Conservation (phyloP, 106 monocot species). For the Posidonia australis region DNA sequence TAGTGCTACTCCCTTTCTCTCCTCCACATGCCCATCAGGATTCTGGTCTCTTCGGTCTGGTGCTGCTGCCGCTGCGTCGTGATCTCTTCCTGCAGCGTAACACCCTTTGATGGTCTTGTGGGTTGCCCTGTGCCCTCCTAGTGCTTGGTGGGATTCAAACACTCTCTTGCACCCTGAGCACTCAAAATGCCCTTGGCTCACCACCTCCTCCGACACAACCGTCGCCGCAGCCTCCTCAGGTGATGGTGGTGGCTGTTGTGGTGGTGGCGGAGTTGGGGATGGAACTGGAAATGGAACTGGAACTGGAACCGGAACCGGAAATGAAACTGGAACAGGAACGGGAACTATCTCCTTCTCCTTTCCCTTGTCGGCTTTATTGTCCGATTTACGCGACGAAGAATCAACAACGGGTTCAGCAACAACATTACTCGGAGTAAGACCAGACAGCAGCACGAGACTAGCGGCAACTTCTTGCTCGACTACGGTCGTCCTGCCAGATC, state of each 20-base stretch:
- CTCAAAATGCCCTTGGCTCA: not conserved
- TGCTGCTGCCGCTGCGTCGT: not conserved
- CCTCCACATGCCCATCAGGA: no score
- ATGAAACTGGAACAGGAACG: not conserved
- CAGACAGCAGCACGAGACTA: constrained; percentile 23
- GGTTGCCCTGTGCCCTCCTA: constrained; percentile 28
- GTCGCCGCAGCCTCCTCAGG: not conserved
- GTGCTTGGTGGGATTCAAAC: constrained; percentile 23
- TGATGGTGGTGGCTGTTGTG: not conserved
- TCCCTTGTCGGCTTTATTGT: not conserved
- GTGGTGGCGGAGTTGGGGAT: not conserved
- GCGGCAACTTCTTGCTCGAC: constrained; percentile 28
- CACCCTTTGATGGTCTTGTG: constrained; percentile 28
- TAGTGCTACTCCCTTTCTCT: no score
- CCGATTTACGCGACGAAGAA: no score
- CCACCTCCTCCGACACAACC: not conserved
- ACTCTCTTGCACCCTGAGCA: constrained; percentile 15
- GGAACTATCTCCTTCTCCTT: not conserved
- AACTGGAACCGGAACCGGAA: not conserved
- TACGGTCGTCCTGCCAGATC: not conserved
- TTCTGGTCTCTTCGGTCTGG: not conserved
- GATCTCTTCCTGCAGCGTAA: constrained; percentile 8
- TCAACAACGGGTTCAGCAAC: no score
- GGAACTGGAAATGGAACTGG: not conserved
- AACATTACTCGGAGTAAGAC: not conserved